A percentile compares a stretch with the other conserved stretches of the same genome.
Evolutionary conservation across 495 filamentous ascomycete genomes (phyloP).

Genomic region (Lasiosphaeria hispida): DNA sequence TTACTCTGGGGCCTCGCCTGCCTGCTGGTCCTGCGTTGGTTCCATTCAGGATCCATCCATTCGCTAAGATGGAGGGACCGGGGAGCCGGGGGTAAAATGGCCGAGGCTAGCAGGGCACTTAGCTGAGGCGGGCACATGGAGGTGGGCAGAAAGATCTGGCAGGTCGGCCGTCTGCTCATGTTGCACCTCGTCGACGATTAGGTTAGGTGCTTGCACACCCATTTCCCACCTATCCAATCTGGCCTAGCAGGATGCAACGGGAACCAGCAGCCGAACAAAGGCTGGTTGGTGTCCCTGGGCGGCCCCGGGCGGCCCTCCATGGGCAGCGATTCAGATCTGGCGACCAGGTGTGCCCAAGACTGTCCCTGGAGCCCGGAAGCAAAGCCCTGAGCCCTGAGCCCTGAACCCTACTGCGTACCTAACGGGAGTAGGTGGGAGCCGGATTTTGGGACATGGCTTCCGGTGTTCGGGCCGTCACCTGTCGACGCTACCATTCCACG

Average conservation of each 20-base stretch:
- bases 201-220: background rate
- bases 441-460: background rate
- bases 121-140: background rate
- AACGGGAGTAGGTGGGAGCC: no score
- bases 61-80: background rate
- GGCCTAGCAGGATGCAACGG: slow-evolving; percentile 12
- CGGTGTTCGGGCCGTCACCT: slow-evolving; percentile 14
- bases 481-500: slow-evolving; percentile 4
- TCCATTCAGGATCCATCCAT: background rate
- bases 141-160: slow-evolving; percentile 13
- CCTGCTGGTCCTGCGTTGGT: background rate
- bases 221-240: background rate
- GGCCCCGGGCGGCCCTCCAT: no score
- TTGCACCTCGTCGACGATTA: background rate
- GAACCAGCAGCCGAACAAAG: slow-evolving; percentile 9
- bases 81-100: slow-evolving; percentile 6
- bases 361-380: no score
- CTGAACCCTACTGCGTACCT: no score
- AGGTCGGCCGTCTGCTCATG: background rate
- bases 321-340: no score
- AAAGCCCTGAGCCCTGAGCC: no score
- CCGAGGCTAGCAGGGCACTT: slow-evolving; percentile 1
- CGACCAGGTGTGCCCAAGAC: no score
- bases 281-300: no score
- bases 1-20: no score